phyloP scores from a whole-genome alignment of 164 flowering plant species.

The Vitis riparia region DNA sequence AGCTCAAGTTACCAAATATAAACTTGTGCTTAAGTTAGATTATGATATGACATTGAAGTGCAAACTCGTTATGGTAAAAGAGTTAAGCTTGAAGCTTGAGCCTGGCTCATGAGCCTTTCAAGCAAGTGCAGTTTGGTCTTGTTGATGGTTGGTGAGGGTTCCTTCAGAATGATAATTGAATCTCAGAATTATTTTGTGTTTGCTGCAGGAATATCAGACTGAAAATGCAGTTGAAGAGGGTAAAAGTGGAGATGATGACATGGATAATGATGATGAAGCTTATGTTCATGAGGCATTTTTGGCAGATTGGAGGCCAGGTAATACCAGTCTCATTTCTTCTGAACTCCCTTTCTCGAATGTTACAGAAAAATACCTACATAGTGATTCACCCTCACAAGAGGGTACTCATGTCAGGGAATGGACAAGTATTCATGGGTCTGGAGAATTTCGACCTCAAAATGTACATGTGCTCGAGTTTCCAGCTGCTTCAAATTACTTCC shows the following conservation, averaged over 20 bases:
- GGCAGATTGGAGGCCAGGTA: constrained; percentile 75
- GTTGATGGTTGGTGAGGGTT: neutral
- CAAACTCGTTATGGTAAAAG: neutral
- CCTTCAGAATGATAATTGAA: neutral
- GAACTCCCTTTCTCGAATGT: constrained; percentile 18
- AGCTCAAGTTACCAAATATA: too few relatives aligned
- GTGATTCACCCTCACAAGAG: constrained; percentile 13
- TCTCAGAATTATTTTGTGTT: constrained; percentile 7
- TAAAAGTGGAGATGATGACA: constrained; percentile 45
- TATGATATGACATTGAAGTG: neutral
- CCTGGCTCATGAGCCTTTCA: neutral
- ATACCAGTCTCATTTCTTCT: constrained; percentile 19
- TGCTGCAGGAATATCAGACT: constrained; percentile 46
- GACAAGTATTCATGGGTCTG: constrained; percentile 13
- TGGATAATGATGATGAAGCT: constrained; percentile 64
- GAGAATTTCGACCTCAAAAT: constrained; percentile 17
- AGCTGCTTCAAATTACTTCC: constrained; percentile 19
- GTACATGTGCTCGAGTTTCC: constrained; percentile 20
- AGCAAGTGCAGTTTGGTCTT: neutral
- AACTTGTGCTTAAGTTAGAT: too few relatives aligned
- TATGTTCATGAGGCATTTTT: constrained; percentile 87
- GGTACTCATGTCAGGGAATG: constrained; percentile 20
- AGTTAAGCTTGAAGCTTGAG: neutral
- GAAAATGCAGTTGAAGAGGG: constrained; percentile 41
- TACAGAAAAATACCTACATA: constrained; percentile 17